phyloP scores from a whole-genome alignment of 176 grass and related monocot species.

The Pontederia paniculata region DNA sequence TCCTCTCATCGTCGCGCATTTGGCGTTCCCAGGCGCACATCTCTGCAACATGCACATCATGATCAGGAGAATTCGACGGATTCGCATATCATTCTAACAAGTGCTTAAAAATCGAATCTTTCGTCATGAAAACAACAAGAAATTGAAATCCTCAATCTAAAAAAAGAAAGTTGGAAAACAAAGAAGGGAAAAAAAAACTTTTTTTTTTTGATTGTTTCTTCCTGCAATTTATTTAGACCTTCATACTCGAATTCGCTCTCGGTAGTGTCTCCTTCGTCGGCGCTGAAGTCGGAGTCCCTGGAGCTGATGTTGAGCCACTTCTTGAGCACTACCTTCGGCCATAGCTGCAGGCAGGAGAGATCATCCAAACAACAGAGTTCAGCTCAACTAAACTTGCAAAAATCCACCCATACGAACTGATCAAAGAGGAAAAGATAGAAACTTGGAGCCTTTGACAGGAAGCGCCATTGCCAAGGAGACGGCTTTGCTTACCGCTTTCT shows the following conservation, averaged over 20 bases:
- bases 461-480: not conserved
- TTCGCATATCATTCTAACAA: no score
- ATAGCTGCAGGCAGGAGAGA: constrained; percentile 52
- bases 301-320: constrained; percentile 98
- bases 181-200: not conserved
- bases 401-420: not conserved
- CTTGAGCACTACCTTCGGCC: constrained; percentile 66
- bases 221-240: constrained; percentile 23
- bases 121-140: no score
- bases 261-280: constrained; percentile 76
- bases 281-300: constrained; percentile 72
- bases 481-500: constrained; percentile 32
- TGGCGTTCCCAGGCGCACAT: constrained; percentile 72
- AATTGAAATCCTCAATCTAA: no score
- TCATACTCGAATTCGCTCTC: constrained; percentile 70
- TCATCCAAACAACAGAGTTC: constrained; percentile 42
- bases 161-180: not conserved
- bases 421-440: not conserved
- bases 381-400: constrained; percentile 25
- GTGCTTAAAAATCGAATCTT: not conserved
- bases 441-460: not conserved
- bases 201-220: no score
- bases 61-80: constrained; percentile 10
- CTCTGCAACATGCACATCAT: constrained; percentile 34
- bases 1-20: constrained; percentile 45